Conservation (phyloP, 345 rosid species). For the Pistacia atlantica region DNA sequence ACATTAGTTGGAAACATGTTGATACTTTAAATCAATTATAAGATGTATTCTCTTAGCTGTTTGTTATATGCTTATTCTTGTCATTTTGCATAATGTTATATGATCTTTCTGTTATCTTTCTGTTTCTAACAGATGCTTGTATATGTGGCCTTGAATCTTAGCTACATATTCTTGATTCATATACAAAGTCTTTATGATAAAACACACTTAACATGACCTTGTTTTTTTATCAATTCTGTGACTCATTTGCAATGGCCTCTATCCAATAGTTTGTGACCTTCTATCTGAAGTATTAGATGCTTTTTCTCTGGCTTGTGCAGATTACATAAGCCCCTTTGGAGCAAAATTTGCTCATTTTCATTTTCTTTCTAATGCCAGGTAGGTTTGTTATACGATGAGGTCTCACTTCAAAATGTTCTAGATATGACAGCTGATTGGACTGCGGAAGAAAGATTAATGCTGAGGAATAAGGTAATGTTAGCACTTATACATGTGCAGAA, state of each 20-base stretch:
- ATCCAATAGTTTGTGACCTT: not conserved
- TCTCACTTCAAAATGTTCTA: constrained; percentile 67
- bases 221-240: not conserved
- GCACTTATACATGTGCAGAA: not conserved
- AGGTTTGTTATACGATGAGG: constrained; percentile 87
- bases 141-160: not conserved
- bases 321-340: not conserved
- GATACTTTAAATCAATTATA: not conserved
- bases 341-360: constrained; percentile 19
- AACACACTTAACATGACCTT: not conserved
- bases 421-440: constrained; percentile 97
- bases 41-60: not conserved
- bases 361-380: constrained; percentile 55
- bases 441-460: constrained; percentile 81
- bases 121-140: not conserved
- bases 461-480: constrained; percentile 74
- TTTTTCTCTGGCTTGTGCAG: constrained; percentile 14
- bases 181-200: not conserved
- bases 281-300: not conserved
- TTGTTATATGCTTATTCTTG: no score
- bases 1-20: not conserved
- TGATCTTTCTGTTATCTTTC: not conserved
- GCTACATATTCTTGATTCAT: not conserved
- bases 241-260: not conserved
- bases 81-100: not conserved